phyloP scores from a whole-genome alignment of 106 monocot species.

The Ottelia alismoides region DNA sequence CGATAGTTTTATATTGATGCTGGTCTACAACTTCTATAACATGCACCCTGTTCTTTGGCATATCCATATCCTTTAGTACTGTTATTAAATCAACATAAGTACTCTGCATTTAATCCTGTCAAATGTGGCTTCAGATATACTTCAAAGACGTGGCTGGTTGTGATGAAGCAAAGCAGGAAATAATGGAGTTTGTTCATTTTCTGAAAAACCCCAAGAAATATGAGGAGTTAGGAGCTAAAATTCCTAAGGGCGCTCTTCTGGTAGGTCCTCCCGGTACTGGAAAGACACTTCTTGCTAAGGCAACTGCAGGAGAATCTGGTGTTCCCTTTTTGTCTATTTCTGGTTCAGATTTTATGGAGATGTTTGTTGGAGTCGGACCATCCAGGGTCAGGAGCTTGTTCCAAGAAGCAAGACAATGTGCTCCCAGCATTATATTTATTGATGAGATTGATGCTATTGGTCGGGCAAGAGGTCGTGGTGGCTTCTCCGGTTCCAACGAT shows the following conservation, averaged over 20 bases:
- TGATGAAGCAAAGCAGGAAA: constrained; percentile 99
- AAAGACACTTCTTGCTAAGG: constrained; percentile 97
- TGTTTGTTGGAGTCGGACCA: constrained; percentile 99
- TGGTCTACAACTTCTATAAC: too few species aligned
- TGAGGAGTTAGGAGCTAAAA: constrained; percentile 90
- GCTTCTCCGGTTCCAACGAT: constrained; percentile 79
- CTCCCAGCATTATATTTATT: constrained; percentile 90
- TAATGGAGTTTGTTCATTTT: constrained; percentile 99
- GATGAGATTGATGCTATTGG: constrained; percentile 96
- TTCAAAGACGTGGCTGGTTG: constrained; percentile 99
- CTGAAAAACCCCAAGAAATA: constrained; percentile 96
- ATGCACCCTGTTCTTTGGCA: too few species aligned
- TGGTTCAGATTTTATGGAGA: constrained; percentile 99
- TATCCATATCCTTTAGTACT: too few species aligned
- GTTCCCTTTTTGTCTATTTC: constrained; percentile 97
- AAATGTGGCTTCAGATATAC: constrained; percentile 51
- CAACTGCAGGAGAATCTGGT: constrained; percentile 92
- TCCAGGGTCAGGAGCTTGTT: constrained; percentile 87
- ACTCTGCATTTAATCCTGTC: too few species aligned
- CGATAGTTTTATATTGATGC: too few species aligned
- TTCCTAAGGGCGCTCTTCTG: constrained; percentile 98
- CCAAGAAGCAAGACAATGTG: constrained; percentile 83
- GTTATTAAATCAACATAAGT: too few species aligned
- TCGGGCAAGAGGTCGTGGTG: constrained; percentile 78
- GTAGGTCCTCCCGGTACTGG: constrained; percentile 98